phyloP scores from a whole-genome alignment of 352 stramenopile genomes.

The Albugo laibachii region DNA sequence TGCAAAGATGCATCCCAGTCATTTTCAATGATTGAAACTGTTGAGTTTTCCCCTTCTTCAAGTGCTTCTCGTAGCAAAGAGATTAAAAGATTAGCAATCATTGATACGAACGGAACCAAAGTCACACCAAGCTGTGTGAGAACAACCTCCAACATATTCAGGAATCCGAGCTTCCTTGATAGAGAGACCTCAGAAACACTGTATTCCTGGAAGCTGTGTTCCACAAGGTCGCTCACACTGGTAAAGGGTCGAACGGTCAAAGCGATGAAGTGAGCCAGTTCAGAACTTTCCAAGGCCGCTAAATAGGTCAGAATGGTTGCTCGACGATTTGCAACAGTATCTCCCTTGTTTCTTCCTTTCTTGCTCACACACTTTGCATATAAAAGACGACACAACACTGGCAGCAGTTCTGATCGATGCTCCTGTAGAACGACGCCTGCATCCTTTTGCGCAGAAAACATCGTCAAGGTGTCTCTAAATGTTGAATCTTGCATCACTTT shows the following conservation, averaged over 20 bases:
- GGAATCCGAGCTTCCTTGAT: slow-evolving; percentile 65
- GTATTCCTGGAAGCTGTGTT: slow-evolving; percentile 1
- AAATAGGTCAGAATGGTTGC: slow-evolving; percentile 81
- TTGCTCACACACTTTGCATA: slow-evolving; percentile 83
- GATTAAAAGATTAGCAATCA: slow-evolving; percentile 29
- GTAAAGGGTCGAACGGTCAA: slow-evolving; percentile 75
- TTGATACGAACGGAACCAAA: slow-evolving; percentile 55
- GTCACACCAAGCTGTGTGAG: slow-evolving; percentile 74
- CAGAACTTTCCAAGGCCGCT: slow-evolving; percentile 40
- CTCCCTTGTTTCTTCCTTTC: slow-evolving; percentile 61
- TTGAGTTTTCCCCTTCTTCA: too few species aligned
- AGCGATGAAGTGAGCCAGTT: slow-evolving; percentile 75
- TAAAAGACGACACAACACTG: slow-evolving; percentile 73
- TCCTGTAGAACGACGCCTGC: slow-evolving; percentile 49
- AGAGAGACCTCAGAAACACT: slow-evolving; percentile 11
- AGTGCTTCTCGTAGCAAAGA: too few species aligned
- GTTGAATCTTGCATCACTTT: slow-evolving; percentile 54
- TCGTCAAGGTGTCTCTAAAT: slow-evolving; percentile 82
- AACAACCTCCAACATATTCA: slow-evolving; percentile 79
- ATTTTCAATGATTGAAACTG: too few species aligned
- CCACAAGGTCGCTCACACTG: slow-evolving; percentile 7
- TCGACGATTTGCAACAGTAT: slow-evolving; percentile 71
- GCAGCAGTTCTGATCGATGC: slow-evolving; percentile 58
- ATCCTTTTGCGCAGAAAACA: slow-evolving; percentile 64
- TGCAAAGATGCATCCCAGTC: too few species aligned